phyloP scores from a whole-genome alignment of 176 grass and related monocot species.

The Panicum miliaceum region DNA sequence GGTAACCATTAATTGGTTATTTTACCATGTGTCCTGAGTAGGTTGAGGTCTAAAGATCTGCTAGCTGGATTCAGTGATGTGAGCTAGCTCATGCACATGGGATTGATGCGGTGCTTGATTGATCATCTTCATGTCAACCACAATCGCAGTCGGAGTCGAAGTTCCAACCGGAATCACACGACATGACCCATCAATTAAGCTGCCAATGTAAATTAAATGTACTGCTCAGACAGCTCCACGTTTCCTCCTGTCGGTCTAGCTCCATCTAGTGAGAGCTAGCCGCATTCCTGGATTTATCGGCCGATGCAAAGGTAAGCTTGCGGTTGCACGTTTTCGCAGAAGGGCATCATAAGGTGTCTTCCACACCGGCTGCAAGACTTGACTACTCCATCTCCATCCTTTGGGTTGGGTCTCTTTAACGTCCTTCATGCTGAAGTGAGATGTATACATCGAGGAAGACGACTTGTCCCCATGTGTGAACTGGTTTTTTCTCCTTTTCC shows the following conservation, averaged over 20 bases:
- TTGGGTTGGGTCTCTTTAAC: neutral
- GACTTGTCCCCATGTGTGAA: neutral
- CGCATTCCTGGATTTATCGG: neutral
- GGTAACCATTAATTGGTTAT: neutral
- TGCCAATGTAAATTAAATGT: neutral
- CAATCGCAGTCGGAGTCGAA: neutral
- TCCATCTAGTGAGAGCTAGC: neutral
- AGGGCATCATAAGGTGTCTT: constrained; percentile 29
- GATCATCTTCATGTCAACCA: neutral
- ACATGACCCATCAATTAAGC: neutral
- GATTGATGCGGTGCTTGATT: constrained; percentile 12
- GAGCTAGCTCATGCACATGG: neutral
- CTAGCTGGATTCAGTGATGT: neutral
- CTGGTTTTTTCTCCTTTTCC: neutral
- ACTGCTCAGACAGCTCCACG: neutral
- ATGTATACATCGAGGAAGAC: neutral
- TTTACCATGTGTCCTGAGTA: neutral
- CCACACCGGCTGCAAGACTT: constrained; percentile 16
- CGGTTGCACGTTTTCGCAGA: neutral
- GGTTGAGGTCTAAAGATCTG: neutral
- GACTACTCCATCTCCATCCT: neutral
- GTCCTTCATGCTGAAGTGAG: neutral
- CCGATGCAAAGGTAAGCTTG: constrained; percentile 9
- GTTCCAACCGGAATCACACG: neutral
- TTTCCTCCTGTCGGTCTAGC: neutral